Evolutionary conservation across 1,139 yeast genomes (phyloP).

Genomic region (Magnusiomyces sp.): DNA sequence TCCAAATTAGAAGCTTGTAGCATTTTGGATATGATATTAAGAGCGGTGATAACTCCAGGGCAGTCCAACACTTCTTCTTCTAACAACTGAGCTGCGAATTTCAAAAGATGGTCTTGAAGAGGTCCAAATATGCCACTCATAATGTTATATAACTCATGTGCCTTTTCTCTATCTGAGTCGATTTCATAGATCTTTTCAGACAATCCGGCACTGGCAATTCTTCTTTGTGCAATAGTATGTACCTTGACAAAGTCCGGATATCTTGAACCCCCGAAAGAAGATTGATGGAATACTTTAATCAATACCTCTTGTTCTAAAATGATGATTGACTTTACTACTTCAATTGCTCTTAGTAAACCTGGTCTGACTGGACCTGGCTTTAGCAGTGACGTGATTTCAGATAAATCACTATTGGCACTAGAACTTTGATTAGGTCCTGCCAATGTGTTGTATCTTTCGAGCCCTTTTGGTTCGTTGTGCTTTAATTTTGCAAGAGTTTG

Average conservation of each 20-base stretch:
- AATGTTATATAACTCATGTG: slow-evolving; percentile 44
- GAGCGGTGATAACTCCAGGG: slow-evolving; percentile 37
- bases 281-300: slow-evolving; percentile 57
- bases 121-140: slow-evolving; percentile 52
- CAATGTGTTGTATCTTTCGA: slow-evolving; percentile 6
- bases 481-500: slow-evolving; percentile 26
- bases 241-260: slow-evolving; percentile 43
- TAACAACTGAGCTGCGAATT: slow-evolving; percentile 30
- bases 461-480: slow-evolving; percentile 11
- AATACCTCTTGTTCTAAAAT: slow-evolving; percentile 59
- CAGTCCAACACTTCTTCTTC: slow-evolving; percentile 35
- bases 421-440: slow-evolving; percentile 1
- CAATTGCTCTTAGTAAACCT: slow-evolving; percentile 23
- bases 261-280: slow-evolving; percentile 39
- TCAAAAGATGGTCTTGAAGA: slow-evolving; percentile 38
- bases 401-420: slow-evolving; percentile 1
- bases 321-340: slow-evolving; percentile 36
- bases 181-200: slow-evolving; percentile 29
- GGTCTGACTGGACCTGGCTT: slow-evolving; percentile 11
- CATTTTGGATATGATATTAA: slow-evolving; percentile 34
- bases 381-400: slow-evolving; percentile 7
- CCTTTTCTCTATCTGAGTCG: slow-evolving; percentile 46
- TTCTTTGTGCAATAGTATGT: slow-evolving; percentile 31
- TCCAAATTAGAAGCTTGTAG: slow-evolving; percentile 56
- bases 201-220: slow-evolving; percentile 27